Evolutionary conservation across 2,329 filamentous ascomycete genomes (phyloP).

Genomic region (Septoria linicola): DNA sequence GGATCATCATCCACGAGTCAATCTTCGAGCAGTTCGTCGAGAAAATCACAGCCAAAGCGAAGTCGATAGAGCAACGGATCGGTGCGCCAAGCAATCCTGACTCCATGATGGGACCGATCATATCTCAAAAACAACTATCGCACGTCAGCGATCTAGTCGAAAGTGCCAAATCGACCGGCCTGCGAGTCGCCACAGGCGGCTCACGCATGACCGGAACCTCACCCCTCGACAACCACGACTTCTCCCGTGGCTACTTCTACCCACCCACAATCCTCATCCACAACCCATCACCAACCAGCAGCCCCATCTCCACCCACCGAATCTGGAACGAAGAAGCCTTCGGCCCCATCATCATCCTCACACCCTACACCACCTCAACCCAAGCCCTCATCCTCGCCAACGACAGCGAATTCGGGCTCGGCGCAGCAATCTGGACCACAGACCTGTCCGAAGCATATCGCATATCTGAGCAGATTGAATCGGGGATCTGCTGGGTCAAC

Average conservation of each 20-base stretch:
- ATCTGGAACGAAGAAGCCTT: conserved; percentile 54
- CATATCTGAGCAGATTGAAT: conserved; percentile 54
- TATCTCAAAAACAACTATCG: conserved; percentile 61
- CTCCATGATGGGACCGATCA: conserved; percentile 64
- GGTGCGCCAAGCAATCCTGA: conserved; percentile 68
- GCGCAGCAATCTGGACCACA: conserved; percentile 53
- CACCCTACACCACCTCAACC: conserved; percentile 43
- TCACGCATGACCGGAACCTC: conserved; percentile 51
- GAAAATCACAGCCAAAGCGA: conserved; percentile 59
- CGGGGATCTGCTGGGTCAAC: conserved; percentile 65
- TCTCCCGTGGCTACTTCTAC: conserved; percentile 54
- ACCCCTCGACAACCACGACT: conserved; percentile 51
- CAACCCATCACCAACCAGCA: conserved; percentile 37
- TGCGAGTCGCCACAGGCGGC: conserved; percentile 44
- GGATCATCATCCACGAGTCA: conserved; percentile 52
- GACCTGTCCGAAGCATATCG: conserved; percentile 55
- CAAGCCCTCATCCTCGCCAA: conserved; percentile 51
- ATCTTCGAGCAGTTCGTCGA: conserved; percentile 60
- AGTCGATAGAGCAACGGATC: conserved; percentile 63
- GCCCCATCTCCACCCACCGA: conserved; percentile 25
- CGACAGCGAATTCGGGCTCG: conserved; percentile 51
- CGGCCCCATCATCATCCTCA: conserved; percentile 44
- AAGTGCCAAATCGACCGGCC: conserved; percentile 63
- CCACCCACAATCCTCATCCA: conserved; percentile 41
- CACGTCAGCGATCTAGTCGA: conserved; percentile 64